Base-by-base conservation (phyloP, 257 asterid genomes). In the Nicotiana noctiflora region DNA sequence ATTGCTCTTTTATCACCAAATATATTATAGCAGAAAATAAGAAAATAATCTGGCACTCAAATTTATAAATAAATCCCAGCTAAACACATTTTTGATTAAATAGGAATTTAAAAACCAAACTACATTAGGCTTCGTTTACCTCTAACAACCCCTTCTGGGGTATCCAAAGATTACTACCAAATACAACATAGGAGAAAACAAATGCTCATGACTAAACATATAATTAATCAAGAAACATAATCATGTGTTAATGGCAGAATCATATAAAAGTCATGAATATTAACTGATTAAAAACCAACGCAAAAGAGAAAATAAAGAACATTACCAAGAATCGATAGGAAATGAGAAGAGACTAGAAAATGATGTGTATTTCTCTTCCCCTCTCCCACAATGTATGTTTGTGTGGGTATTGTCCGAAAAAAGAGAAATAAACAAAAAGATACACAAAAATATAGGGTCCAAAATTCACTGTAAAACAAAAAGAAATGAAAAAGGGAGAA, bases 401-500 rank as follows among this genome's bases (percentile, higher is more conserved):
- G 6, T 70, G 77, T 70, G 34, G 57, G 23, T 72, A 72, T 49
- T 46, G 23, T 14, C 60, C 8, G 0, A 0, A 17, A 51, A 49
- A 49, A 49, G 14, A 25, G 25, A 74, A 49, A 74, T 23, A 23
- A 23, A 74, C 23, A 74, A 74, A 70, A 74, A 49, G 61, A 49
- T 49, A 49, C 60, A 72, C 61, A 49, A 49, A 74, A 74, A 7
- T 74, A 49, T 49, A 23, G 79, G 79, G 79, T 49, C 79, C 44
- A 74, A 74, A 74, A 74, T 15, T 49, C 79, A 74, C 40, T 74
- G 79, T 25, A 49, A 74, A 74, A 74, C 61, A 74, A 74, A 74
- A 74, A 49, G 44, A 3, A 15, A 49, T 40, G 14, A 15, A 74
- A 49, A 4, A 23, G 9, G 8, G 5, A 6, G 6, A 13, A 46